Conservation (phyloP, 2,329 filamentous ascomycete genomes). For the Camptophora hylomeconis region DNA sequence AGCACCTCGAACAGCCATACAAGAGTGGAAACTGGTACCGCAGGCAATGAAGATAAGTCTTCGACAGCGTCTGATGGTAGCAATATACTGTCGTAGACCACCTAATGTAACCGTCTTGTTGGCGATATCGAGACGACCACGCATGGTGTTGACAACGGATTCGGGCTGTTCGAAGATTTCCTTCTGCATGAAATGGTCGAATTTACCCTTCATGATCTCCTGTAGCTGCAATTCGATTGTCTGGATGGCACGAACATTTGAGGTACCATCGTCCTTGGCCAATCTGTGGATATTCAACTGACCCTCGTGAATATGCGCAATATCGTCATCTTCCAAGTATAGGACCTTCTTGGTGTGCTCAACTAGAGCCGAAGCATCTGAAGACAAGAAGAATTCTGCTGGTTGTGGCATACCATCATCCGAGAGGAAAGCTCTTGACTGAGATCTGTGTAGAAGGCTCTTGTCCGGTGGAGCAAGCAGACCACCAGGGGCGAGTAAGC, state of each 20-base stretch:
- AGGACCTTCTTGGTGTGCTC: slow-evolving; percentile 99
- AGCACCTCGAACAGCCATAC: slow-evolving; percentile 95
- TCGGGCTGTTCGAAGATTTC: slow-evolving; percentile 99
- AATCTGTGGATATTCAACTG: slow-evolving; percentile 98
- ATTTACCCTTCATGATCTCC: slow-evolving; percentile 99
- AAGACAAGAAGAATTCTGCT: slow-evolving; percentile 98
- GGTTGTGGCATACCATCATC: slow-evolving; percentile 97
- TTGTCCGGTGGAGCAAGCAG: slow-evolving; percentile 89
- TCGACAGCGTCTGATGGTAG: slow-evolving; percentile 89
- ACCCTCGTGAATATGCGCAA: slow-evolving; percentile 98
- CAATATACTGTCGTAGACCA: slow-evolving; percentile 90
- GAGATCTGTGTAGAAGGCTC: slow-evolving; percentile 92
- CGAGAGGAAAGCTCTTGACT: slow-evolving; percentile 96
- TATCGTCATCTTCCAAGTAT: slow-evolving; percentile 98
- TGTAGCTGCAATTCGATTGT: slow-evolving; percentile 97
- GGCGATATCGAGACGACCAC: slow-evolving; percentile 84
- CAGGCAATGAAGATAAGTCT: slow-evolving; percentile 98
- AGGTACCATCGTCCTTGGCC: slow-evolving; percentile 90
- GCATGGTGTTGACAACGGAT: slow-evolving; percentile 99
- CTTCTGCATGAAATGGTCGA: slow-evolving; percentile 99
- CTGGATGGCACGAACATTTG: slow-evolving; percentile 95
- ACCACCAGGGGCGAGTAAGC: slow-evolving; percentile 50
- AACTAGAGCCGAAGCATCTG: slow-evolving; percentile 93
- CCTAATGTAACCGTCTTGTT: slow-evolving; percentile 94
- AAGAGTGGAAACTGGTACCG: slow-evolving; percentile 96